Evolutionary conservation across 495 filamentous ascomycete genomes (phyloP).

Genomic region (Neurospora sp.): DNA sequence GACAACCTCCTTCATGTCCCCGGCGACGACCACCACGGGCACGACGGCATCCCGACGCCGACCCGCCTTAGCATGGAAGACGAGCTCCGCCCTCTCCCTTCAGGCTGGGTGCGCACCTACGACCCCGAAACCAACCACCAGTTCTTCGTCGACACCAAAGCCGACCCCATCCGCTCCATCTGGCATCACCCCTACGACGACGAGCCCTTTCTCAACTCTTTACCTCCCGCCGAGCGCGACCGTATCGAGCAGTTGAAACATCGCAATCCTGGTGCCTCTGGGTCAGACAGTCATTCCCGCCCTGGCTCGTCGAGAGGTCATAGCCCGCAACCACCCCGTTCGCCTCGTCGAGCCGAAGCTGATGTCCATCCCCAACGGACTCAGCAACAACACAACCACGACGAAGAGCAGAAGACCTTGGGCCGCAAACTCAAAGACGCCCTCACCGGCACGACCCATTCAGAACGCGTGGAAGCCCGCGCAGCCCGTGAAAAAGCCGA

Average conservation of each 20-base stretch:
- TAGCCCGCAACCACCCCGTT: background rate
- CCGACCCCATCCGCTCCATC: constrained; percentile 17
- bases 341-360: background rate
- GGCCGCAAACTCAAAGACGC: constrained; percentile 18
- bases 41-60: constrained; percentile 17
- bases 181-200: constrained; percentile 26
- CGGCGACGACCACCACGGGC: background rate
- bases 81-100: constrained; percentile 18
- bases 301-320: background rate
- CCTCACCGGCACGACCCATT: constrained; percentile 17
- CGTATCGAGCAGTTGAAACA: background rate
- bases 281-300: background rate
- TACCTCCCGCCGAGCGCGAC: constrained; percentile 6
- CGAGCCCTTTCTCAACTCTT: constrained; percentile 8
- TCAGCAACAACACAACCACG: background rate
- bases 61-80: constrained; percentile 24
- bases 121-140: constrained; percentile 20
- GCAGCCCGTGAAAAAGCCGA: constrained; percentile 6
- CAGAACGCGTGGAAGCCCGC: constrained; percentile 10
- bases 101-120: constrained; percentile 20
- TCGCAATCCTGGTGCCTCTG: background rate
- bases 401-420: background rate
- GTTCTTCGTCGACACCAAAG: constrained; percentile 24
- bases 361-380: background rate
- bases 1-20: constrained; percentile 1